Conservation (phyloP, 179 eudicot species). For the Spinacia oleracea region DNA sequence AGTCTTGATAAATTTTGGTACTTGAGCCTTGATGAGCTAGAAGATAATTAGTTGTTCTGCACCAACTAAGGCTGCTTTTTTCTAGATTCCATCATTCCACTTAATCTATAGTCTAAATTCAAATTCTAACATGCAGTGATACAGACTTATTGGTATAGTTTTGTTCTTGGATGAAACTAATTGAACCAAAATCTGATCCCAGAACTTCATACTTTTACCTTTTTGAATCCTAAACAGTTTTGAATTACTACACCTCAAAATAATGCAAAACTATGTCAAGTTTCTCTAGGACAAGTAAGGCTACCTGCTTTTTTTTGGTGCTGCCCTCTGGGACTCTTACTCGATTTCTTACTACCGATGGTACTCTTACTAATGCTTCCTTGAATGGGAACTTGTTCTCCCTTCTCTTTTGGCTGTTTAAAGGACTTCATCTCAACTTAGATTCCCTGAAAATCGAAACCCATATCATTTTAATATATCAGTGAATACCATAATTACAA, state of each 20-base stretch:
- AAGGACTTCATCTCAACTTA: constrained; percentile 26
- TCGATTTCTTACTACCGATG: constrained; percentile 18
- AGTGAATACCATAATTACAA: not conserved
- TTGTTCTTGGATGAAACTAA: not conserved
- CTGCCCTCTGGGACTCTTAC: constrained; percentile 23
- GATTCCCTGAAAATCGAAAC: constrained; percentile 1
- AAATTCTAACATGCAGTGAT: not conserved
- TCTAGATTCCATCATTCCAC: not conserved
- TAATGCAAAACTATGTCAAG: not conserved
- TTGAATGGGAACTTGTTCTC: constrained; percentile 2
- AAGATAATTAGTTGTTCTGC: not conserved
- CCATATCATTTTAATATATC: not conserved
- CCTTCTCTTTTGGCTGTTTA: constrained; percentile 19
- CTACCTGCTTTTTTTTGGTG: constrained; percentile 22
- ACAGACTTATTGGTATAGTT: not conserved
- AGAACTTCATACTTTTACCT: not conserved
- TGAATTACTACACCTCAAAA: not conserved
- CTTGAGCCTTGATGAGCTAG: not conserved
- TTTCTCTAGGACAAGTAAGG: not conserved
- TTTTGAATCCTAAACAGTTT: not conserved
- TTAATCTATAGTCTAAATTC: not conserved
- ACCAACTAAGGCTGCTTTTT: not conserved
- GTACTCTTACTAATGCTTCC: constrained; percentile 19
- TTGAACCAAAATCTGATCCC: not conserved
- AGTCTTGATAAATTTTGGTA: not conserved